These are phyloP conservation scores for Aegilops tauschii DNA, from an alignment of 176 grass and related monocot species.

Conservation along the genomic window DNA sequence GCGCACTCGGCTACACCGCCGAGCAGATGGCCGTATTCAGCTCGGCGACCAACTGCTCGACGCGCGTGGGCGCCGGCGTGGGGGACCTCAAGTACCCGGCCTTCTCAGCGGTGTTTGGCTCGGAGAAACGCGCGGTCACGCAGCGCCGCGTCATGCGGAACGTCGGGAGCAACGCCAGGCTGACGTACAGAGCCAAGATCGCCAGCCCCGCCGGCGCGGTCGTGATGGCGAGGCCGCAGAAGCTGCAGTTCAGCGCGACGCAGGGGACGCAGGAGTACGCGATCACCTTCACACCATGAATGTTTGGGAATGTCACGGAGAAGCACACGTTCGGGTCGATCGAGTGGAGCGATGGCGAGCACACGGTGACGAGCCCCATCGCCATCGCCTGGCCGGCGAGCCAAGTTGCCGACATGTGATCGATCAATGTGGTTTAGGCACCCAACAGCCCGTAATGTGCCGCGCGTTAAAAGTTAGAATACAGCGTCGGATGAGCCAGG, in stretches of 20 bases:
- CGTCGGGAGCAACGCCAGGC: slow-evolving; percentile 20
- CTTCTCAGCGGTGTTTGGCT: slow-evolving; percentile 36
- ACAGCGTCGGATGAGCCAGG: too few relatives aligned
- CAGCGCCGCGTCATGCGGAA: slow-evolving; percentile 51
- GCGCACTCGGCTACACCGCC: slow-evolving; percentile 35
- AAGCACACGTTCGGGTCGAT: slow-evolving; percentile 31
- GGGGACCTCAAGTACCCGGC: slow-evolving; percentile 56
- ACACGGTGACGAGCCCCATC: slow-evolving; percentile 32
- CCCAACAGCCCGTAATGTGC: too few relatives aligned
- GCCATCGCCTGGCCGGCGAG: slow-evolving; percentile 31
- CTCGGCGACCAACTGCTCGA: not conserved
- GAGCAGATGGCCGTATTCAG: slow-evolving; percentile 32
- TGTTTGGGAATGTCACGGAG: not conserved
- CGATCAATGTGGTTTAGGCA: too few relatives aligned
- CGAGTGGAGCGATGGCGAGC: slow-evolving; percentile 37
- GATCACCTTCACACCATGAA: not conserved
- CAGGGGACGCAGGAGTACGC: not conserved
- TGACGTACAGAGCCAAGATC: slow-evolving; percentile 19
- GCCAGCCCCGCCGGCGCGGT: slow-evolving; percentile 28
- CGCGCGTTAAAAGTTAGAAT: too few relatives aligned
- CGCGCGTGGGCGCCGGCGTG: not conserved
- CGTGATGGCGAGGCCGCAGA: slow-evolving; percentile 44
- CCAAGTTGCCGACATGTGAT: not conserved
- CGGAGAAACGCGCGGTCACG: not conserved
- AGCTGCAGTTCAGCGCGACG: slow-evolving; percentile 33